Conservation (phyloP, 2,329 filamentous ascomycete species). For the Dryadomyces quercus-mongolicae region DNA sequence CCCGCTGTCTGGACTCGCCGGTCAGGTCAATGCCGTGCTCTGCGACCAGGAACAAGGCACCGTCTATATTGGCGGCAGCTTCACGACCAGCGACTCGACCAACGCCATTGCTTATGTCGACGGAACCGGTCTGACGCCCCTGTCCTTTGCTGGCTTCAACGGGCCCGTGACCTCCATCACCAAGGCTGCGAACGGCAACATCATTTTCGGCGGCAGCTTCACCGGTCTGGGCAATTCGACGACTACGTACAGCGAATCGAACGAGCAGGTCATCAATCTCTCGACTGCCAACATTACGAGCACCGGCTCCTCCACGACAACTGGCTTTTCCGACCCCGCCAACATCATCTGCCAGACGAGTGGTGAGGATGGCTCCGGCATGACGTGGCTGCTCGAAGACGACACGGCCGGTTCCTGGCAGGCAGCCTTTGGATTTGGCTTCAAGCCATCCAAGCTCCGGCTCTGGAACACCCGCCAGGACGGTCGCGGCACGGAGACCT, state of each 20-base stretch:
- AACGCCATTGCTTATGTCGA: constrained; percentile 79
- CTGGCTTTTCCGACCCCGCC: constrained; percentile 60
- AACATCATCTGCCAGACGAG: constrained; percentile 74
- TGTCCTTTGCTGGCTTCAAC: constrained; percentile 92
- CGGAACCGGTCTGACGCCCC: constrained; percentile 57
- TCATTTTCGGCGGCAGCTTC: constrained; percentile 87
- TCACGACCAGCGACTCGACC: constrained; percentile 66
- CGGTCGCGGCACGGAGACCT: constrained; percentile 78
- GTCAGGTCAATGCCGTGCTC: constrained; percentile 68
- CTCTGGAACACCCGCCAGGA: constrained; percentile 79
- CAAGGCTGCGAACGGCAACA: constrained; percentile 67
- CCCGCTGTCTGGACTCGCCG: constrained; percentile 68
- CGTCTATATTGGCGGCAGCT: constrained; percentile 88
- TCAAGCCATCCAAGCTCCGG: constrained; percentile 74
- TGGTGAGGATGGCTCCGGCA: constrained; percentile 55
- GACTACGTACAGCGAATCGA: constrained; percentile 51
- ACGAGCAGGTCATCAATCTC: constrained; percentile 75
- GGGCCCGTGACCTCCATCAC: constrained; percentile 79
- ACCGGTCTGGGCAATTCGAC: constrained; percentile 70
- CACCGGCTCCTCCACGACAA: constrained; percentile 45
- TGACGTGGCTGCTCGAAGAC: constrained; percentile 73
- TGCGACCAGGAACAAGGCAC: constrained; percentile 67
- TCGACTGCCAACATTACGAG: constrained; percentile 63
- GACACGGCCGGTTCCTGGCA: constrained; percentile 69
- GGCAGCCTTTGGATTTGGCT: constrained; percentile 71